These are phyloP conservation scores for Nitzschia sp. DNA, from an alignment of 108 stramenopile genomes.

Conservation along the genomic window DNA sequence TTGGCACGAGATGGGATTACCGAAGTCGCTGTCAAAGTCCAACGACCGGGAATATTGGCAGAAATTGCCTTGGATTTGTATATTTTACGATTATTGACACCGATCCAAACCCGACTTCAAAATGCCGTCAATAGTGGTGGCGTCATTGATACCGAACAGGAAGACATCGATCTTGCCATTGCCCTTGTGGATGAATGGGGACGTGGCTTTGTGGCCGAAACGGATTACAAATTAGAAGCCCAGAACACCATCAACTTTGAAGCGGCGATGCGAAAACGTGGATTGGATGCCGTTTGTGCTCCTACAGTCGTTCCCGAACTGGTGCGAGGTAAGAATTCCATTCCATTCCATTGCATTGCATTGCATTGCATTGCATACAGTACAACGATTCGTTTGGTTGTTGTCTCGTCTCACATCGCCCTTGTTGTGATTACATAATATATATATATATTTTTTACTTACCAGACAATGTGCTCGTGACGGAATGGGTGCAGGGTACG, in stretches of 20 bases:
- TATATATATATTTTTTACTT: too few relatives aligned
- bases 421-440: too few relatives aligned
- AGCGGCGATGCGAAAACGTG: constrained; percentile 62
- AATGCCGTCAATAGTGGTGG: constrained; percentile 53
- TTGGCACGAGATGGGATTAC: constrained; percentile 37
- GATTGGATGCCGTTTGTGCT: constrained; percentile 80
- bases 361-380: too few relatives aligned
- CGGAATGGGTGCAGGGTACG: constrained; percentile 92
- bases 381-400: too few relatives aligned
- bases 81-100: constrained; percentile 78
- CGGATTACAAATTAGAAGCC: constrained; percentile 87
- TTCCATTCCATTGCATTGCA: too few relatives aligned
- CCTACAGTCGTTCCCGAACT: constrained; percentile 67
- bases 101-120: constrained; percentile 65
- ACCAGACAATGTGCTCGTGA: constrained; percentile 86
- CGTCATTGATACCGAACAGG: constrained; percentile 42
- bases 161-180: constrained; percentile 65
- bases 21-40: constrained; percentile 93
- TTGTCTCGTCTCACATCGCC: too few relatives aligned
- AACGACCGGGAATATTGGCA: constrained; percentile 88
- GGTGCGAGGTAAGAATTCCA: too few relatives aligned
- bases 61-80: constrained; percentile 92
- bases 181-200: constrained; percentile 91
- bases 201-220: constrained; percentile 87
- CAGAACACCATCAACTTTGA: constrained; percentile 71